Evolutionary conservation across 495 filamentous ascomycete genomes (phyloP), one percentile per base, ranked within the genome.

Genomic region (Trichoderma erinaceum): DNA sequence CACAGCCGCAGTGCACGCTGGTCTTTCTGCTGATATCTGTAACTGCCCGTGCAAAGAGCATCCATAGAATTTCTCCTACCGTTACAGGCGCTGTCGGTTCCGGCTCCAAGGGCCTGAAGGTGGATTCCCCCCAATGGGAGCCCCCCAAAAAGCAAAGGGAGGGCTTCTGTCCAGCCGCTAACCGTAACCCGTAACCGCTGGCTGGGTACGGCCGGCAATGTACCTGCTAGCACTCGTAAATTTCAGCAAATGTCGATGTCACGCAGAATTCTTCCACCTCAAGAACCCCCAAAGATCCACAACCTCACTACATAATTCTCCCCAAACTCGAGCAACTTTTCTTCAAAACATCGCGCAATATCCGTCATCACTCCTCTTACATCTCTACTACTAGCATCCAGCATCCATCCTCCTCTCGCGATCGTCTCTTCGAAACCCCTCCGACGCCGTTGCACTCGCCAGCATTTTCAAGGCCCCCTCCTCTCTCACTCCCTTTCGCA

Each of bases 231-330:
- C 12, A 61, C 23, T 61, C 56, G 56, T 61, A 61, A 61, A 61
- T 61, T 61, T 61, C 56, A 61, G 23, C 56, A 61, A 32, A 23
- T 16, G 56, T 61, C 56, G 56, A 61, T 61, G 56, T 61, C 56
- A 61, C 56, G 56, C 56, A 61, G 56, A 61, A 61, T 61, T 61
- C 56, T 61, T 61, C 56, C 6, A 61, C 56, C 56, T 61, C 56
- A 61, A 61, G 25, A 32, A 61, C 56, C 25, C 25, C 56, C 56
- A 61, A 52, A 27, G 23, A 32, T 61, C 56, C 56, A 61, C 56
- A 61, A 61, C 56, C 11, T 61, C 56, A 61, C 56, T 32, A 61
- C 56, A 61, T 61, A 61, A 61, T 61, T 61, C 56, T 27, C 56
- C 56, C 56, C 56, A 32, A 61, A 2, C 25, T 21, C 56, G 27